A percentile compares a stretch with the other conserved stretches of the same genome.
Evolutionary conservation across 2,329 filamentous ascomycete genomes (phyloP).

Genomic region (Calonectria pteridis): DNA sequence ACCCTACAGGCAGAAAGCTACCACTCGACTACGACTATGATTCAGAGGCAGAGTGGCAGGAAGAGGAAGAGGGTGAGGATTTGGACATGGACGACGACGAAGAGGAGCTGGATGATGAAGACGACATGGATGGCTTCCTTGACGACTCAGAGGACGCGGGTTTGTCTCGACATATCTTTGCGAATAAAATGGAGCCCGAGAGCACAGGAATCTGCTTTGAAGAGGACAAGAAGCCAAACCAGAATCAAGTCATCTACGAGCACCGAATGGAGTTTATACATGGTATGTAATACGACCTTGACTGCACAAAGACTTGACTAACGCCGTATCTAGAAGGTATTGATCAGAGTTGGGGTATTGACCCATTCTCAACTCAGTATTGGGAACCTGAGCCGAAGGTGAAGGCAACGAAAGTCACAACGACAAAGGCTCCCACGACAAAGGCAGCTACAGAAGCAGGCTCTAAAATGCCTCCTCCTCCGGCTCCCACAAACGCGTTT

Average conservation of each 20-base stretch:
- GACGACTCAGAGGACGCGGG: constrained; percentile 84
- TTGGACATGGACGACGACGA: constrained; percentile 75
- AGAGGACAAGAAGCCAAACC: constrained; percentile 62
- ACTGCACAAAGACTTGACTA: constrained; percentile 14
- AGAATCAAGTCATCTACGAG: constrained; percentile 63
- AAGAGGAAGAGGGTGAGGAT: constrained; percentile 79
- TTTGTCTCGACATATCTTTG: constrained; percentile 67
- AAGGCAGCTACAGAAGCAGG: constrained; percentile 30
- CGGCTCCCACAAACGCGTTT: constrained; percentile 52
- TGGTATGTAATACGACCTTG: constrained; percentile 61
- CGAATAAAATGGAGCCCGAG: constrained; percentile 80
- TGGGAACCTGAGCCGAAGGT: constrained; percentile 69
- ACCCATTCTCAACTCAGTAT: constrained; percentile 87
- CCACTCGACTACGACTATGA: constrained; percentile 86
- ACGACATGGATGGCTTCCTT: constrained; percentile 90
- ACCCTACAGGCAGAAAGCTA: constrained; percentile 67
- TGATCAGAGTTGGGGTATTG: constrained; percentile 70
- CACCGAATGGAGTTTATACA: constrained; percentile 83
- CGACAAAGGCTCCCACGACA: neutral
- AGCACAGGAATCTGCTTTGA: constrained; percentile 90
- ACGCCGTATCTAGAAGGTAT: constrained; percentile 56
- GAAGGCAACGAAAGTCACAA: constrained; percentile 32
- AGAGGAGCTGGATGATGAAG: constrained; percentile 80
- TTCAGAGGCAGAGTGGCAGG: constrained; percentile 89
- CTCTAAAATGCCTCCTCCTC: constrained; percentile 50